These are phyloP conservation scores for Mortierella sp. DNA, from an alignment of 371 early-diverging fungal genomes.

Conservation along the genomic window DNA sequence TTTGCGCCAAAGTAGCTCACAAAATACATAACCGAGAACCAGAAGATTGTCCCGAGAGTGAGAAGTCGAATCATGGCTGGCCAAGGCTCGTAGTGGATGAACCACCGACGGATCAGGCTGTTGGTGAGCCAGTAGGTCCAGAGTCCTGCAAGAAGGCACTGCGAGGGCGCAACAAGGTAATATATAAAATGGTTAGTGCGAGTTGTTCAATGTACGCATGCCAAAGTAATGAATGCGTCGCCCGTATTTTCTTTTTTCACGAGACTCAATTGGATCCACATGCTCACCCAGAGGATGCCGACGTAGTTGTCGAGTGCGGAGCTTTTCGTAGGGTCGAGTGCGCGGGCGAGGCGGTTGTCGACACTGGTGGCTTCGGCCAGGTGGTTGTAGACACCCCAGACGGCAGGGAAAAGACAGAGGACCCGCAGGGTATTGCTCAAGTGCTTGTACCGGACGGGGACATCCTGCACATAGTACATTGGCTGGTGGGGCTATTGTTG, in stretches of 20 bases:
- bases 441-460: slow-evolving; percentile 18
- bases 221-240: neutral
- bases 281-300: slow-evolving; percentile 66
- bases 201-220: neutral
- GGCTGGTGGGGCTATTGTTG: slow-evolving; percentile 18
- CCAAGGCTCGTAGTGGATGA: slow-evolving; percentile 67
- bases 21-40: slow-evolving; percentile 60
- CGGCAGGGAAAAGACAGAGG: slow-evolving; percentile 54
- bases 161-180: neutral
- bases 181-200: neutral
- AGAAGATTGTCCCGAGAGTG: slow-evolving; percentile 61
- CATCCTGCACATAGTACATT: slow-evolving; percentile 22
- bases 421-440: slow-evolving; percentile 19
- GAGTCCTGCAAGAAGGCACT: slow-evolving; percentile 65
- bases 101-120: slow-evolving; percentile 68
- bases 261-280: neutral
- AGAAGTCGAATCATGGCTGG: slow-evolving; percentile 65
- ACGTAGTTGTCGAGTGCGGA: slow-evolving; percentile 65
- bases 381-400: slow-evolving; percentile 58
- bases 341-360: slow-evolving; percentile 61
- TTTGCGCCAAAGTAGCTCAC: slow-evolving; percentile 53
- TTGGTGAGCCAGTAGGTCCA: slow-evolving; percentile 69
- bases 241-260: neutral
- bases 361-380: slow-evolving; percentile 50
- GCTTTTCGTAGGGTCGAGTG: slow-evolving; percentile 57